Percentiles rank a stretch among this genome's conserved stretches.
Evolutionary conservation across 768 basidiomycete species (phyloP).

Genomic region (Pleurotus sapidus): DNA sequence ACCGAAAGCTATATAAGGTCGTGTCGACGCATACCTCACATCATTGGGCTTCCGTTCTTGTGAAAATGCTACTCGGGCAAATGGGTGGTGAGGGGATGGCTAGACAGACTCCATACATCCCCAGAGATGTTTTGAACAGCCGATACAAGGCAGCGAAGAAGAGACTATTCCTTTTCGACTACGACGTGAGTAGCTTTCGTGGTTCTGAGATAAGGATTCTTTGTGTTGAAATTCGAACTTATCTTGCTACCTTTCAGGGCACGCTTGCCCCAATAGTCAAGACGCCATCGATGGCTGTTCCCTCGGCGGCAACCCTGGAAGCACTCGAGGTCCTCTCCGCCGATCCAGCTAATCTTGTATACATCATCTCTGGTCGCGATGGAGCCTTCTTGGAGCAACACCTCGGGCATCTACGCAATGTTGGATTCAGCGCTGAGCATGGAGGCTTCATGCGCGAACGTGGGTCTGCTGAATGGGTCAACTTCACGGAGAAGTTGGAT

Average conservation of each 20-base stretch:
- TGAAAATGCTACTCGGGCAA: slow-evolving; percentile 84
- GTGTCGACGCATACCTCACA: slow-evolving; percentile 94
- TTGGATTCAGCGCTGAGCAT: slow-evolving; percentile 96
- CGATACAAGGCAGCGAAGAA: slow-evolving; percentile 72
- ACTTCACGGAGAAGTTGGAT: slow-evolving; percentile 89
- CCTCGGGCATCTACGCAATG: slow-evolving; percentile 74
- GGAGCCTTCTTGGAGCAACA: slow-evolving; percentile 89
- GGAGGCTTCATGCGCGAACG: slow-evolving; percentile 87
- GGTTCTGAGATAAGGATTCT: slow-evolving; percentile 2
- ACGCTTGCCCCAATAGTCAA: slow-evolving; percentile 98
- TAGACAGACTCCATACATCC: slow-evolving; percentile 81
- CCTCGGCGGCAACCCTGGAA: slow-evolving; percentile 68
- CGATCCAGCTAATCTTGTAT: slow-evolving; percentile 90
- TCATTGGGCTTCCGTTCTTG: slow-evolving; percentile 88
- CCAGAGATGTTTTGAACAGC: slow-evolving; percentile 52
- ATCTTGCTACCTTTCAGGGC: slow-evolving; percentile 47
- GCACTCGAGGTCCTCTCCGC: slow-evolving; percentile 69
- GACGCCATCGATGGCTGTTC: slow-evolving; percentile 82
- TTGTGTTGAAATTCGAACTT: slow-evolving; percentile 9
- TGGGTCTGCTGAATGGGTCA: slow-evolving; percentile 66
- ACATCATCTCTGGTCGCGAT: slow-evolving; percentile 97
- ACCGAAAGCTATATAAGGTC: slow-evolving; percentile 73
- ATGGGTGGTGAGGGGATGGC: slow-evolving; percentile 78
- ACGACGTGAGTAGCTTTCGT: slow-evolving; percentile 63
- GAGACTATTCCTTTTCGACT: slow-evolving; percentile 92